These are phyloP conservation scores for Zasmidium citrigriseum DNA, from an alignment of 2,329 filamentous ascomycete species.

Conservation along the genomic window DNA sequence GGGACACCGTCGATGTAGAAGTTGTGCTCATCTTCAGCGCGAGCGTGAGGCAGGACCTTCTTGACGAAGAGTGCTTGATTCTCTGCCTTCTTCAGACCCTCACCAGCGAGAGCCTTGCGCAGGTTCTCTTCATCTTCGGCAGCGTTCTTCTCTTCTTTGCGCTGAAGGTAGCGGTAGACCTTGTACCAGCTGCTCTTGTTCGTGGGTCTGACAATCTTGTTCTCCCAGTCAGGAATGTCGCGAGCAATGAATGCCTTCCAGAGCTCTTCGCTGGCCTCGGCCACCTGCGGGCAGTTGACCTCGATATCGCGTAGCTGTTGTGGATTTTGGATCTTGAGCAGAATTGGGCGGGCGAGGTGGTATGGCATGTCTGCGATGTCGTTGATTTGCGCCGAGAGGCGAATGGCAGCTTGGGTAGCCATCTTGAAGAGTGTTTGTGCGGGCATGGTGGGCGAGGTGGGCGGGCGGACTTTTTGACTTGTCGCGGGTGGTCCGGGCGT, in stretches of 20 bases:
- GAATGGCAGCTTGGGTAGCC: conserved; percentile 42
- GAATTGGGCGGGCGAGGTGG: conserved; percentile 64
- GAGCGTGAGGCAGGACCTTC: conserved; percentile 20
- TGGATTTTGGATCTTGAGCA: conserved; percentile 71
- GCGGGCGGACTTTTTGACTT: background rate
- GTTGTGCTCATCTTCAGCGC: conserved; percentile 15
- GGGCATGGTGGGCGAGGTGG: conserved; percentile 23
- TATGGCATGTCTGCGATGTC: conserved; percentile 74
- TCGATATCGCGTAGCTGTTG: conserved; percentile 74
- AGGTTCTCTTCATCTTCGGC: conserved; percentile 34
- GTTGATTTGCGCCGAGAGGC: conserved; percentile 52
- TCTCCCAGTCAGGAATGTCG: conserved; percentile 67
- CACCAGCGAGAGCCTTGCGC: conserved; percentile 59
- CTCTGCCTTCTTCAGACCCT: conserved; percentile 59
- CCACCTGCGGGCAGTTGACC: conserved; percentile 72
- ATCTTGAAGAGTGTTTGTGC: conserved; percentile 41
- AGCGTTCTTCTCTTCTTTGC: conserved; percentile 40
- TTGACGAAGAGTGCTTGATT: conserved; percentile 46
- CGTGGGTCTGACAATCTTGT: conserved; percentile 64
- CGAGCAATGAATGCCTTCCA: conserved; percentile 79
- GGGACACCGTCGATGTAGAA: conserved; percentile 21
- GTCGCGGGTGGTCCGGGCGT: conserved; percentile 4
- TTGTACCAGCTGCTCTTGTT: conserved; percentile 74
- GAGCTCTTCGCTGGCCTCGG: conserved; percentile 67
- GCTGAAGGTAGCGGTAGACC: conserved; percentile 62